Base-by-base conservation (phyloP, 371 early-diverging fungal species). In the Choanephora cucurbitarum region DNA sequence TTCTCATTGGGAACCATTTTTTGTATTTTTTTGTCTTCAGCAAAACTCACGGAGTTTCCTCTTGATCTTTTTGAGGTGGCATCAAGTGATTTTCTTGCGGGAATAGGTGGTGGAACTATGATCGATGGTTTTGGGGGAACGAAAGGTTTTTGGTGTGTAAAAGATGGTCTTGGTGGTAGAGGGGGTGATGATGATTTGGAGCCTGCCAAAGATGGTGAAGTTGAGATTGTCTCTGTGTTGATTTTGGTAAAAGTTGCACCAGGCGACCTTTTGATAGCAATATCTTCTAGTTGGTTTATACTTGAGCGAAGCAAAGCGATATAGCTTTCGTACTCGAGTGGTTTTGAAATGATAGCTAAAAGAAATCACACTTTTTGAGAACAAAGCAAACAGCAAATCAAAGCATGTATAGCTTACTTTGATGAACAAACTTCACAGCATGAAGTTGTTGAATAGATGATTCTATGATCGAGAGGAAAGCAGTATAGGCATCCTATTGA, bases 21-120 rank as follows among this genome's bases (percentile, higher is more conserved):
- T 6, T 33, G 8, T 24, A 55, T 8, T 10, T 51, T 51, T 5
- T 62, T 41, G 18, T 52, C 61, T 46, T 69, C 65, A 13, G 67
- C 73, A 70, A 73, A 72, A 40, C 71, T 70, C 0, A 72, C 68
- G n/a, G 75, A 69, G 51, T 59, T 76, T 43, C 76, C 79, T 74
- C 64, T 66, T 39, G 50, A 34, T 64, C 49, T 61, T 52, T 55
- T 65, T 3, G 44, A 37, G 39, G 46, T 28, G 41, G 32, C 42
- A 17, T 41, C 48, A 31, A 15, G 17, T 44, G 11, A 48, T 11
- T 49, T 23, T 17, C 51, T 48, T 28, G 22, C 41, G 5, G 44
- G 21, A 48, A 31, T 9, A 33, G 19, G 32, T 42, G 49, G 8
- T 51, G 57, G 32, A 32, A 37, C 37, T 34, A 63, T 58, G 24